Conservation (phyloP, 306 rosid species). For the Inga oerstediana region DNA sequence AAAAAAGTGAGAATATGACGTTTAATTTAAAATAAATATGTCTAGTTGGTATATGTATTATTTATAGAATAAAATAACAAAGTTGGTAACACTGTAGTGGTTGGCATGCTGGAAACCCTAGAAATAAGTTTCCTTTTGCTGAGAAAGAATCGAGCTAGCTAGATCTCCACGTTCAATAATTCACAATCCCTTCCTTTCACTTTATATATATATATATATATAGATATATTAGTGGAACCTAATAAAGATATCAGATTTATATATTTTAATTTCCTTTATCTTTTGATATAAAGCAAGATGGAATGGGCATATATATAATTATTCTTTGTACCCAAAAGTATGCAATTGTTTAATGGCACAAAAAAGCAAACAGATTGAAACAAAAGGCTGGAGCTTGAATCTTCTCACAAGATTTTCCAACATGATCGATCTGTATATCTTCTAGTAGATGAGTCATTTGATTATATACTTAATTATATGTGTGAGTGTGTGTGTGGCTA, state of each 20-base stretch:
- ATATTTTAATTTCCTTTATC: not conserved
- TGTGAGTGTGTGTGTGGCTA: too few relatives aligned
- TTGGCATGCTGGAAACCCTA: not conserved
- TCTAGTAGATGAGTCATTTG: not conserved
- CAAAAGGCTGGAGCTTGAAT: not conserved
- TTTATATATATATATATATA: not conserved
- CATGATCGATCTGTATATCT: not conserved
- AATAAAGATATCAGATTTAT: not conserved
- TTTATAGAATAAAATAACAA: not conserved
- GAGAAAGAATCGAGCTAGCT: not conserved
- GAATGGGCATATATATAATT: not conserved
- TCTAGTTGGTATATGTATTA: not conserved
- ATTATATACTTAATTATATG: not conserved
- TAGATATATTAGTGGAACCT: not conserved
- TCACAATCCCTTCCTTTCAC: not conserved
- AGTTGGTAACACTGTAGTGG: not conserved
- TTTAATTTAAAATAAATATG: not conserved
- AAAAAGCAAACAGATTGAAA: constrained; percentile 10
- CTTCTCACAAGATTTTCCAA: constrained; percentile 23
- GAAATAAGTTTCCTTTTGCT: not conserved
- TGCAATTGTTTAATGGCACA: not conserved
- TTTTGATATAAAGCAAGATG: not conserved
- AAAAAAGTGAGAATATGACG: not conserved
- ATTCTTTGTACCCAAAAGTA: constrained; percentile 1
- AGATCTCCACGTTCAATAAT: not conserved